These are phyloP conservation scores for Boletus holoroseus DNA, from an alignment of 1,284 basidiomycete genomes.

Conservation along the genomic window DNA sequence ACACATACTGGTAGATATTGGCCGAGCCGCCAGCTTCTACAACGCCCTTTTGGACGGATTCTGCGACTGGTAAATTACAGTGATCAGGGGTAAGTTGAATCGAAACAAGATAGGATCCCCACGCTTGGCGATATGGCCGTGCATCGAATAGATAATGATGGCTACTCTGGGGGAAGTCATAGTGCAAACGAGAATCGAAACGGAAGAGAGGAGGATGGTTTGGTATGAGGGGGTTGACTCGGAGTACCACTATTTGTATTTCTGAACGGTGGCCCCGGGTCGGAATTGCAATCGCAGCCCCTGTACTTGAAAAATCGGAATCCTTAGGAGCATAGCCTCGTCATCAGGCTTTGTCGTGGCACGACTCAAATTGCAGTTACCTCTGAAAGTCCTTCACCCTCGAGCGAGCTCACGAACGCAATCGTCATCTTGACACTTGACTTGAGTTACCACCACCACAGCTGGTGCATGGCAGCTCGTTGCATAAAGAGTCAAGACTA, in stretches of 20 bases:
- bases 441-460: too few species aligned
- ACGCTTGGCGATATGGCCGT: constrained; percentile 45
- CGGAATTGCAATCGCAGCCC: neutral
- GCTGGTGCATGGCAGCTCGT: too few species aligned
- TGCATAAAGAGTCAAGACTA: too few species aligned
- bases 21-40: constrained; percentile 44
- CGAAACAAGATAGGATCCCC: constrained; percentile 5
- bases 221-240: too few species aligned
- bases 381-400: too few species aligned
- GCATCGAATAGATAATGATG: constrained; percentile 47
- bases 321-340: constrained; percentile 11
- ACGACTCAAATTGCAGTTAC: too few species aligned
- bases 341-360: too few species aligned
- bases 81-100: neutral
- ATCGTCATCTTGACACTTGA: too few species aligned
- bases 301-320: constrained; percentile 6
- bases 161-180: constrained; percentile 37
- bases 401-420: too few species aligned
- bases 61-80: constrained; percentile 38
- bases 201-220: neutral
- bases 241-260: too few species aligned
- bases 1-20: constrained; percentile 40
- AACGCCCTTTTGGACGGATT: constrained; percentile 46
- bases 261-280: too few species aligned
- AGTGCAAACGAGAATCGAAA: neutral